These are phyloP conservation scores for Apiospora arundinis DNA, from an alignment of 2,329 filamentous ascomycete species.

Conservation along the genomic window DNA sequence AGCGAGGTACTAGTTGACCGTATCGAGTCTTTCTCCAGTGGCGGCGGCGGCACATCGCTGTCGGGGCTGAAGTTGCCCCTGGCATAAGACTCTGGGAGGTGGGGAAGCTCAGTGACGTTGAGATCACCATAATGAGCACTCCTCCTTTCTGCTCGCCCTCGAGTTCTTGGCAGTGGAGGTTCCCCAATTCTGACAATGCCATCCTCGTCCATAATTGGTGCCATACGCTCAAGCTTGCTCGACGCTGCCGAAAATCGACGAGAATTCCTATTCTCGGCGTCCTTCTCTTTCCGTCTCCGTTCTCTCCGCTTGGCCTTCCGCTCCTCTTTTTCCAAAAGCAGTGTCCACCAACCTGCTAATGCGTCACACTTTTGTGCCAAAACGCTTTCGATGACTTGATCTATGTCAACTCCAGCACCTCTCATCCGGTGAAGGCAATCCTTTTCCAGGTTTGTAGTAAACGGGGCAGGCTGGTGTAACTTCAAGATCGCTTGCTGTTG, in stretches of 20 bases:
- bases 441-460: constrained; percentile 86
- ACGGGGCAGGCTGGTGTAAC: constrained; percentile 79
- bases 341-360: constrained; percentile 93
- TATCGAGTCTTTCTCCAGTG: constrained; percentile 79
- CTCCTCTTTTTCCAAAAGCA: constrained; percentile 93
- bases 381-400: constrained; percentile 93
- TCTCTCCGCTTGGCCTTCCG: constrained; percentile 83
- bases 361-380: constrained; percentile 87
- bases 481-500: constrained; percentile 90
- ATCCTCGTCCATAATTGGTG: constrained; percentile 77
- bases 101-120: constrained; percentile 75
- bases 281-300: constrained; percentile 82
- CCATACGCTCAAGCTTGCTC: constrained; percentile 81
- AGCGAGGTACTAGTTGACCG: constrained; percentile 79
- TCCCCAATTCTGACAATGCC: constrained; percentile 58
- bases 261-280: constrained; percentile 79
- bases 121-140: constrained; percentile 70
- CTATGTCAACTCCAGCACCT: constrained; percentile 90
- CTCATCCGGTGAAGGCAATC: constrained; percentile 92
- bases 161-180: constrained; percentile 64
- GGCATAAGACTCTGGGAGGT: constrained; percentile 68
- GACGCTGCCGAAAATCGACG: constrained; percentile 88
- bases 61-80: constrained; percentile 52
- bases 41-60: constrained; percentile 66
- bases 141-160: constrained; percentile 80